Base-by-base conservation (phyloP, 1,139 yeast genomes). In the Pneumocystis canis region DNA sequence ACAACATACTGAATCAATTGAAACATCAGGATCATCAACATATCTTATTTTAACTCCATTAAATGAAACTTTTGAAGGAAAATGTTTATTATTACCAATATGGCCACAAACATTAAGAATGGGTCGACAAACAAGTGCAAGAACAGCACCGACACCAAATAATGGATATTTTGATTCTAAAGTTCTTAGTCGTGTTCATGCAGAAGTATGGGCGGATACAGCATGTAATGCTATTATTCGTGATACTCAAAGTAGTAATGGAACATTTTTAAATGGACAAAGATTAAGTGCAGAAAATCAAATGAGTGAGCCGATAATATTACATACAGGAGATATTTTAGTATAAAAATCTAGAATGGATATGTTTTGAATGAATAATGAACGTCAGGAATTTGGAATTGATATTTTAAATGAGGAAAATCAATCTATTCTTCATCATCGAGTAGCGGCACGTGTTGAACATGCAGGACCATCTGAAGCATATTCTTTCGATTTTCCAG, bases 151-250 rank as follows among this genome's bases (percentile, higher is more conserved):
- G 11, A 82, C 84, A 64, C 81, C 85, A 6, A 84, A 87, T 57
- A 94, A 94, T 72, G 98, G 98, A 0, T 90, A 82, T 73, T 92
- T 92, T 71, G 98, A 92, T 72, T 89, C 97, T 7, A 78, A 98
- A 54, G 98, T 94, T 16, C 79, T 92, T 62, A 85, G 95, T 59
- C 78, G 99, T 68, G 92, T 87, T 70, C 99, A 92, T 74, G 99
- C 99, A 0, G 92, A 88, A 69, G 76, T 92, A 66, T 88, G 83
- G 77, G 84, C 89, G 57, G 90, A 86, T 69, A 77, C 83, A 33
- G 77, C 78, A 5, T 90, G 94, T 14, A 80, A 80, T 65, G 79
- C 92, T 41, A 88, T 81, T 80, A 80, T 92, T 57, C 83, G 85
- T 69, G 99, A 92, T 74, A 79, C 89, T 69, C 89, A 89, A 62